Evolutionary conservation across 2,329 filamentous ascomycete genomes (phyloP).

Genomic region (Stagonosporopsis chrysanthemi): DNA sequence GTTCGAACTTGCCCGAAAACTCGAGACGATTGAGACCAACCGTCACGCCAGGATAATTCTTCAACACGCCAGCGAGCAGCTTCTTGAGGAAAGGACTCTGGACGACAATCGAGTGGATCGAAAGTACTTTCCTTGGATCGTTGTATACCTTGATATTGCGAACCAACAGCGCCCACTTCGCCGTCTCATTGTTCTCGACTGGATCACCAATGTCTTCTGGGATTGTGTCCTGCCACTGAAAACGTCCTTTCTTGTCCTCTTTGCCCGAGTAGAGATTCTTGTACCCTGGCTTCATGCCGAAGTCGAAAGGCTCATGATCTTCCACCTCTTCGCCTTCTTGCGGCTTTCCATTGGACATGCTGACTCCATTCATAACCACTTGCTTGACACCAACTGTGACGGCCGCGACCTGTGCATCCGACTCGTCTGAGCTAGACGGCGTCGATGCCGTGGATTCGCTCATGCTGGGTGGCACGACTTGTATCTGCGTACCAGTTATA

Average conservation of each 20-base stretch:
- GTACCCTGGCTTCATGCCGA: conserved; percentile 16
- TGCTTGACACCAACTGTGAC: conserved; percentile 23
- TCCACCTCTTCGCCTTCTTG: conserved; percentile 4
- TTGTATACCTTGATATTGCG: conserved; percentile 49
- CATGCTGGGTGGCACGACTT: conserved; percentile 4
- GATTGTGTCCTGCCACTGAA: conserved; percentile 37
- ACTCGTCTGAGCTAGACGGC: conserved; percentile 14
- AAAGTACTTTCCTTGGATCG: conserved; percentile 66
- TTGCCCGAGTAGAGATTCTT: conserved; percentile 34
- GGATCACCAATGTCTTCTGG: conserved; percentile 35
- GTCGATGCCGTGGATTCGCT: background rate
- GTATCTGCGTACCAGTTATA: background rate
- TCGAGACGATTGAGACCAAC: conserved; percentile 66
- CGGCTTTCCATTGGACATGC: conserved; percentile 4
- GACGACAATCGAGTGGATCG: conserved; percentile 68
- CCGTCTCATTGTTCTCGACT: conserved; percentile 67
- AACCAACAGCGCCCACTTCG: conserved; percentile 59
- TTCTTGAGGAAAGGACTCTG: conserved; percentile 69
- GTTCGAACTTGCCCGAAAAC: conserved; percentile 67
- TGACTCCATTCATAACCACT: conserved; percentile 22
- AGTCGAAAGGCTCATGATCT: background rate
- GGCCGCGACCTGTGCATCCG: conserved; percentile 1
- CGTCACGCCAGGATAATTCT: conserved; percentile 67
- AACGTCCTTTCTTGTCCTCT: conserved; percentile 35
- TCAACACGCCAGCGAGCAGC: conserved; percentile 62